A percentile compares a stretch with the other conserved stretches of the same genome.
Evolutionary conservation across 2,329 filamentous ascomycete species (phyloP).

Genomic region (Neocucurbitaria cava): DNA sequence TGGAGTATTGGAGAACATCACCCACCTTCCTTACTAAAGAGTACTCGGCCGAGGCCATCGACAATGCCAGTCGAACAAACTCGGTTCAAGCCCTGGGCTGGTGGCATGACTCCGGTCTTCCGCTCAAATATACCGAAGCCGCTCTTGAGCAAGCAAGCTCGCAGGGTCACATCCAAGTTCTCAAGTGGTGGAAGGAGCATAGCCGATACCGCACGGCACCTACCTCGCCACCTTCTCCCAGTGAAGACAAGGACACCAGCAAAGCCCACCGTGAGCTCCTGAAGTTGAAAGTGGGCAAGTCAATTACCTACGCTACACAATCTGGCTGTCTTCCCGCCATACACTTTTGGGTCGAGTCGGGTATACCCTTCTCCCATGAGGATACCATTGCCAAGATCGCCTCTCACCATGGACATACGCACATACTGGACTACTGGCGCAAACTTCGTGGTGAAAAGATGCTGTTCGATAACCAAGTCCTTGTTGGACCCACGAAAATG

Average conservation of each 20-base stretch:
- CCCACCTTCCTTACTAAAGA: conserved; percentile 84
- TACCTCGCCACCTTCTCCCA: conserved; percentile 15
- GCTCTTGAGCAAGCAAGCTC: conserved; percentile 88
- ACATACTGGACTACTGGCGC: conserved; percentile 84
- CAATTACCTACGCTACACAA: conserved; percentile 82
- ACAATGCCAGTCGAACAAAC: conserved; percentile 85
- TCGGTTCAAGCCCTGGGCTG: conserved; percentile 87
- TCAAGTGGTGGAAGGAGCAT: conserved; percentile 91
- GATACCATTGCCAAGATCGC: conserved; percentile 85
- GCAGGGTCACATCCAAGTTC: conserved; percentile 81
- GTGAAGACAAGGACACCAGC: conserved; percentile 20
- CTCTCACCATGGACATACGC: conserved; percentile 82
- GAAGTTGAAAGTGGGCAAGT: conserved; percentile 80
- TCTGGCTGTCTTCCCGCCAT: conserved; percentile 79
- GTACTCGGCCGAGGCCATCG: conserved; percentile 83
- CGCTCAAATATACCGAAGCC: conserved; percentile 83
- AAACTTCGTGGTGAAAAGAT: conserved; percentile 76
- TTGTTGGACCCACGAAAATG: conserved; percentile 86
- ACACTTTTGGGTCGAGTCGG: conserved; percentile 86
- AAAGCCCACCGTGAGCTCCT: conserved; percentile 42
- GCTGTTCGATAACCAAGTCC: conserved; percentile 81
- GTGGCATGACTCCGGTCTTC: conserved; percentile 84
- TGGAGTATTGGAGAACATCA: conserved; percentile 91
- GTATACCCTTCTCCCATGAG: conserved; percentile 78
- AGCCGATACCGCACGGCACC: conserved; percentile 54